These are phyloP conservation scores for Ophiostoma tasmaniense DNA, from an alignment of 2,329 filamentous ascomycete genomes.

Conservation along the genomic window DNA sequence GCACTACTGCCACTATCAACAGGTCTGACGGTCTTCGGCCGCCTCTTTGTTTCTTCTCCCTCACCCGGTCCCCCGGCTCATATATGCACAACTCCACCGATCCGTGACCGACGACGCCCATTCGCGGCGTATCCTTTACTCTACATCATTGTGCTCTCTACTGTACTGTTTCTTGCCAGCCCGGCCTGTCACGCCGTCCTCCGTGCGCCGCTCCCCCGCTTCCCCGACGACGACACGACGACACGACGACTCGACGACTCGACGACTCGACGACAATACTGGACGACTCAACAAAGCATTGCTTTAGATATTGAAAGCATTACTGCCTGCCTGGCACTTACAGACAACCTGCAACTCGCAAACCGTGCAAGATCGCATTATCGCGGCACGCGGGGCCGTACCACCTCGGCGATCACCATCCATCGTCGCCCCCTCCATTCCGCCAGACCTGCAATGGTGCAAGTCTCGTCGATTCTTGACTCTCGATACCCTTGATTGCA, in stretches of 20 bases:
- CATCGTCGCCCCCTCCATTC: neutral
- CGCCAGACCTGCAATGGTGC: neutral
- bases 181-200: neutral
- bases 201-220: neutral
- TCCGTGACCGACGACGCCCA: neutral
- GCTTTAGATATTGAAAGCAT: neutral
- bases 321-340: neutral
- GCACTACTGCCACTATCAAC: neutral
- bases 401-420: neutral
- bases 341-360: neutral
- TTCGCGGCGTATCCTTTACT: neutral
- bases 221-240: neutral
- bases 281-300: neutral
- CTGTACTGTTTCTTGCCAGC: neutral
- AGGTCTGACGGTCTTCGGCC: constrained; percentile 2
- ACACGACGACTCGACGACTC: neutral
- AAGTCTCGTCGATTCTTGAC: neutral
- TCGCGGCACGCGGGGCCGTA: constrained; percentile 6
- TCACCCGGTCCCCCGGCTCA: constrained; percentile 1
- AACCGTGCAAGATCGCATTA: neutral
- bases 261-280: neutral
- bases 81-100: neutral
- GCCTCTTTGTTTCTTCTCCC: neutral
- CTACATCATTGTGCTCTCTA: neutral
- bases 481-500: neutral